Base-by-base conservation (phyloP, 768 basidiomycete species). In the Pleurotus pulmonarius region DNA sequence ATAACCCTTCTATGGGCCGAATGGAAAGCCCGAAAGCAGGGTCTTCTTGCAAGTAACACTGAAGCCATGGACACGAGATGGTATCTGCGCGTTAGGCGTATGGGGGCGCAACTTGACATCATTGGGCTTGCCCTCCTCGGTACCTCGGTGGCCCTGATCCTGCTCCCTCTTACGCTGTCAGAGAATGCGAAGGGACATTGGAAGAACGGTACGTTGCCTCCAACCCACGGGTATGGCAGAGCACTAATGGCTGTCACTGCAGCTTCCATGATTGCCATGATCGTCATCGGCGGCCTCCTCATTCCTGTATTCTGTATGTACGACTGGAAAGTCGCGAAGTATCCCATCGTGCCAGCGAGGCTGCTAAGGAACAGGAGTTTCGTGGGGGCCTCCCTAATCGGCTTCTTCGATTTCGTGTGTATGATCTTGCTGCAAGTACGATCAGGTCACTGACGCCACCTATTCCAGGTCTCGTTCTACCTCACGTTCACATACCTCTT, bases 401-500 rank as follows among this genome's bases (percentile, higher is more conserved):
- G 85, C 13, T 85, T 83, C 48, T 77, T 84, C 44, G 84, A 86
- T 62, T 86, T 86, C 58, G 82, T 85, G 60, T 59, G 74, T 64
- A 5, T 11, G 34, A 22, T 58, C 26, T 18, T 24, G 24, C 45
- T 46, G 2, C 26, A 2, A 5, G 45, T 16, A 1, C 2, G 15
- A 8, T 38, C 13, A 43, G 43, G 53, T 39, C n/a, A 55, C 57
- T 59, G n/a, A 56, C 25, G 34, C 40, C 9, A 15, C 18, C 45
- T 34, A 7, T 49, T 49, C 5, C 53, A 86, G 83, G 62, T 82
- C 62, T 83, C 84, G 2, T 86, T 81, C 71, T 86, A 82, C 73
- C 75, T 92, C 46, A 85, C 87, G 0, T 86, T 73, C 68, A 83
- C 86, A 8, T 91, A 90, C 64, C 80, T 90, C 15, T 91, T 83